phyloP scores from a whole-genome alignment of 192 early-diverging fungal species.

The Coemansia sp. region DNA sequence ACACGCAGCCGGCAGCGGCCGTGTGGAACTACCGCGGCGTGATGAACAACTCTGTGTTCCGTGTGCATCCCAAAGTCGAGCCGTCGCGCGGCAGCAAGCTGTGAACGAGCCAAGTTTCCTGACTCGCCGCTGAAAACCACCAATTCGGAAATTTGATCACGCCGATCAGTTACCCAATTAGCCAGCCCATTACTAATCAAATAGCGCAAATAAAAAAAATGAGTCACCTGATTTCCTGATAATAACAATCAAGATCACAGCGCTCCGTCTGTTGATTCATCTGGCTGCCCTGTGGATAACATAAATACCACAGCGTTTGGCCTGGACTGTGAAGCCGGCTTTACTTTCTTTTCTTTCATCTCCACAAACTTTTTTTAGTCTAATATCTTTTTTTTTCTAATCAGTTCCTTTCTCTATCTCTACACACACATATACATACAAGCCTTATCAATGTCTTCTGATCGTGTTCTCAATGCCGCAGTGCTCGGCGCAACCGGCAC shows the following conservation, averaged over 20 bases:
- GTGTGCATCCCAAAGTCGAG: conserved; percentile 21
- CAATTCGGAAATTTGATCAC: too few relatives aligned
- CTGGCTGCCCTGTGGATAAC: too few relatives aligned
- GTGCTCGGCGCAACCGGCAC: conserved; percentile 97
- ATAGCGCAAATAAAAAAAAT: too few relatives aligned
- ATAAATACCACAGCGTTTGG: too few relatives aligned
- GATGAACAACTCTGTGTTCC: conserved; percentile 72
- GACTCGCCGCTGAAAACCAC: too few relatives aligned
- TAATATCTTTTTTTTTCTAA: neutral
- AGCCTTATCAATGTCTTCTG: conserved; percentile 20
- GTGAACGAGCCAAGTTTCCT: too few relatives aligned
- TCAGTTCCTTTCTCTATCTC: neutral
- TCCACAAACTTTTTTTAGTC: neutral
- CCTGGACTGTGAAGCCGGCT: neutral
- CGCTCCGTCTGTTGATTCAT: neutral
- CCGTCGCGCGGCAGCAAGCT: conserved; percentile 11
- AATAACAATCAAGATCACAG: too few relatives aligned
- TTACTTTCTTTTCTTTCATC: neutral
- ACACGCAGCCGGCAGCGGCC: conserved; percentile 79
- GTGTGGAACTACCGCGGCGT: conserved; percentile 80
- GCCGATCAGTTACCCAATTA: too few relatives aligned
- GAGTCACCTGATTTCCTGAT: too few relatives aligned
- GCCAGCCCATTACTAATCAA: too few relatives aligned
- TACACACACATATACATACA: neutral
- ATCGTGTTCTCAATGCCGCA: conserved; percentile 66